Percentiles rank a stretch among this genome's conserved stretches.
These are phyloP conservation scores for Lycium ferocissimum DNA, from an alignment of 257 asterid species.

Conservation along the genomic window DNA sequence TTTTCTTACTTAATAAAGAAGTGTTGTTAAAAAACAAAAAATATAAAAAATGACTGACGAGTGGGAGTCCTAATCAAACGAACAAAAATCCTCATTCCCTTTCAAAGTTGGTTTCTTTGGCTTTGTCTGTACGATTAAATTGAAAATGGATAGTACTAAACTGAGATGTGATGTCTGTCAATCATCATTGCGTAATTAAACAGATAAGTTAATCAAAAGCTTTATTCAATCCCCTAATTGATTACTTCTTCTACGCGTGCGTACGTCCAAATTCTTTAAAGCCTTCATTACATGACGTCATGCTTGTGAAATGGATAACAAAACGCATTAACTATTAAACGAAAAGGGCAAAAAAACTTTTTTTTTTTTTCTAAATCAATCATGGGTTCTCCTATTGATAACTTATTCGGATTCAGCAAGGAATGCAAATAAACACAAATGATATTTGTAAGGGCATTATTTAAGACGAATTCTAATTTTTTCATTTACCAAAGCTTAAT, in stretches of 20 bases:
- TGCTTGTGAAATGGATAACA: background rate
- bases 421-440: too few species aligned
- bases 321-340: background rate
- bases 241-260: background rate
- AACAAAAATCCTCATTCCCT: background rate
- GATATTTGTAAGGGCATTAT: too few species aligned
- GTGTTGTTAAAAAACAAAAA: too few species aligned
- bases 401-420: too few species aligned
- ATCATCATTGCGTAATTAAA: background rate
- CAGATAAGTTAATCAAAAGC: slow-evolving; percentile 24
- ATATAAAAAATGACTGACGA: too few species aligned
- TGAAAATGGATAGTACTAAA: background rate
- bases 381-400: too few species aligned
- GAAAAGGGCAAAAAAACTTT: too few species aligned
- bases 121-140: background rate
- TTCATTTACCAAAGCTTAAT: too few species aligned
- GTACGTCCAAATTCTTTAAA: background rate
- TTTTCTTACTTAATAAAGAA: too few species aligned
- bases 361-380: too few species aligned
- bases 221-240: slow-evolving; percentile 23
- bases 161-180: background rate
- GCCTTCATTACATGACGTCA: background rate
- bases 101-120: background rate
- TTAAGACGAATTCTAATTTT: too few species aligned
- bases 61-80: background rate